Conservation (phyloP, 78 protist species). For the Acrasis kona region DNA sequence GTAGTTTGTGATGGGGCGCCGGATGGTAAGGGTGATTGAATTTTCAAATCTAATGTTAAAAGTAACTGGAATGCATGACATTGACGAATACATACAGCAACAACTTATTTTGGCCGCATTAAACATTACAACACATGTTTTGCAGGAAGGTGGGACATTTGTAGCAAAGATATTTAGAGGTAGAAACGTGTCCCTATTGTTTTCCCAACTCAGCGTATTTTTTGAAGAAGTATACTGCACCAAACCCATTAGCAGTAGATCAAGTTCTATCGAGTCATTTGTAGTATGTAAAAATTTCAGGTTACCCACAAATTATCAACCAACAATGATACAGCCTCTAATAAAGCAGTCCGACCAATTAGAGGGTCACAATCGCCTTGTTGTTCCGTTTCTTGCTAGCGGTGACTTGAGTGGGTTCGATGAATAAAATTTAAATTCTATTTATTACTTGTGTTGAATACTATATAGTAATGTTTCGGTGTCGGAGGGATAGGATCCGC, state of each 20-base stretch:
- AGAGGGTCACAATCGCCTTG: not conserved
- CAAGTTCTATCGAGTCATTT: constrained; percentile 62
- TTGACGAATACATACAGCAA: constrained; percentile 96
- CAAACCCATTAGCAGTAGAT: constrained; percentile 85
- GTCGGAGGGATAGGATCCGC: too few relatives aligned
- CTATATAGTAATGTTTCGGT: too few relatives aligned
- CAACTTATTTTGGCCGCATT: constrained; percentile 91
- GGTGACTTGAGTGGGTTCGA: constrained; percentile 77
- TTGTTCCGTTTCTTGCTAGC: constrained; percentile 72
- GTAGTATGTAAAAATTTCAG: constrained; percentile 67
- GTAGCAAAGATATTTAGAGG: constrained; percentile 96
- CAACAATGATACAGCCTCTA: constrained; percentile 19
- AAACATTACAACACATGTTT: constrained; percentile 81
- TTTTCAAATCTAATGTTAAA: constrained; percentile 10
- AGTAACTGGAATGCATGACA: constrained; percentile 93
- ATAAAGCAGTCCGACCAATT: not conserved
- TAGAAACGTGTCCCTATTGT: constrained; percentile 59
- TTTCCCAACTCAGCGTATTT: constrained; percentile 68
- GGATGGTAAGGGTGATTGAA: constrained; percentile 66
- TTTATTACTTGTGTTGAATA: too few relatives aligned
- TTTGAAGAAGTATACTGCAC: constrained; percentile 63
- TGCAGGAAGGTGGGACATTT: constrained; percentile 89
- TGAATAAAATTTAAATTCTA: too few relatives aligned
- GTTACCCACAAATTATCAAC: constrained; percentile 58
- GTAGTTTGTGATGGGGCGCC: constrained; percentile 99